Conservation (phyloP, 495 filamentous ascomycete genomes). For the Talaromyces nanjingensis region DNA sequence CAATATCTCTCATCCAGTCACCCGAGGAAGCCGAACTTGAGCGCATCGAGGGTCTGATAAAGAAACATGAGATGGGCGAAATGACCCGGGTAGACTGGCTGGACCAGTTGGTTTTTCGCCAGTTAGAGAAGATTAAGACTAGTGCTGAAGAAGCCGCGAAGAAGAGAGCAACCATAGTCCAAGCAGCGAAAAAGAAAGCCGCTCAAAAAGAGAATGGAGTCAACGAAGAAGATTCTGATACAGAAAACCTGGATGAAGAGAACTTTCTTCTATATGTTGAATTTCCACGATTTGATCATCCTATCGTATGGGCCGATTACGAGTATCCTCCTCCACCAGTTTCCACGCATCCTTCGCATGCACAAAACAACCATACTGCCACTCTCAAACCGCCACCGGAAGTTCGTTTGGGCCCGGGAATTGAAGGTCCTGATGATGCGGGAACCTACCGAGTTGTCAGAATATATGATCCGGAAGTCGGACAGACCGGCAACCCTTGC, state of each 20-base stretch:
- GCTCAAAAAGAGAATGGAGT: conserved; percentile 9
- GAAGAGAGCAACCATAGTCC: conserved; percentile 27
- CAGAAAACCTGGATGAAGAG: conserved; percentile 42
- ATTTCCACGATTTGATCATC: conserved; percentile 91
- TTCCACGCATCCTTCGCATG: conserved; percentile 58
- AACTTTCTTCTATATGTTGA: conserved; percentile 79
- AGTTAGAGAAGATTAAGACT: conserved; percentile 66
- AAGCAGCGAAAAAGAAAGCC: conserved; percentile 22
- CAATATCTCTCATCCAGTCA: conserved; percentile 37
- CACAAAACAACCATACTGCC: conserved; percentile 56
- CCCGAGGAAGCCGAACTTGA: conserved; percentile 68
- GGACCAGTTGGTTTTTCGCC: conserved; percentile 84
- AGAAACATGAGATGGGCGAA: conserved; percentile 97
- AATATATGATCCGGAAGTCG: conserved; percentile 93
- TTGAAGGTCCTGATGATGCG: conserved; percentile 51
- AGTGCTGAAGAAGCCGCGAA: conserved; percentile 43
- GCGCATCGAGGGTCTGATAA: conserved; percentile 78
- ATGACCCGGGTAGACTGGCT: conserved; percentile 91
- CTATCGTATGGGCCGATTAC: conserved; percentile 89
- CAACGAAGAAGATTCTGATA: conserved; percentile 30
- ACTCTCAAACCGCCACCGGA: conserved; percentile 72
- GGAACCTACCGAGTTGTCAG: conserved; percentile 56
- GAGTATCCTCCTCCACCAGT: conserved; percentile 82
- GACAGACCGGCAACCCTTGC: conserved; percentile 80
- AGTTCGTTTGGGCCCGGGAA: conserved; percentile 75